Evolutionary conservation across 192 early-diverging fungal species (phyloP), one percentile per base, ranked within the genome.

Genomic region (Coemansia sp.): DNA sequence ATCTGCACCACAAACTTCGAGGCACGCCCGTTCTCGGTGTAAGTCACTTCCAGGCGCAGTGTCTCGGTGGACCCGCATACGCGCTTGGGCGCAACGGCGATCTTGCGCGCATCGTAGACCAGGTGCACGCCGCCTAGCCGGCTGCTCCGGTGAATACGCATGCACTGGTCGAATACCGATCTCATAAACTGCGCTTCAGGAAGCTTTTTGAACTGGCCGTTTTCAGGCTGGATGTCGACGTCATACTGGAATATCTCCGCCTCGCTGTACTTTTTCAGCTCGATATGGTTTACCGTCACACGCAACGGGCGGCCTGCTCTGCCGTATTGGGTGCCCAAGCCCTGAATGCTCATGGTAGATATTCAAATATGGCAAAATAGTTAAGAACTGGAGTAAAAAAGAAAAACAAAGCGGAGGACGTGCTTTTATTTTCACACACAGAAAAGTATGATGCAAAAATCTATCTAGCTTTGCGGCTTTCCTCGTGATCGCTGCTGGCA

Each of bases 201-300:
- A 35, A 66, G 67, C 51, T 55, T 70, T 5, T 57, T 59, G 39
- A 70, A 66, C 5, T 40, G 37, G 15, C 59, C 59, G 13, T 35
- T 23, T 41, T 57, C 85, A 6, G 91, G 90, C 1, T 66, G 69
- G 23, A 97, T 86, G 0, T 79, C 80, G 11, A 97, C 79, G 70
- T 93, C 91, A 73, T 95, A 98, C 55, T 96, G 95, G 66, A 88
- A 81, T n/a, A 98, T 81, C 5, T 83, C 82, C 0, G 60, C 74
- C 13, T 81, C 63, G 3, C 87, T 85, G 12, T 89, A 81, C 19
- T 79, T 73, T 23, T 63, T 70, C 28, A 97, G 66, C 48, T 88
- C 85, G 60, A 93, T 91, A 59, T 89, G 91, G 72, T 98, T 98
- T 18, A 81, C 73, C 0, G 72, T 44, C 5, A 91, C 82, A 6